A percentile compares a stretch with the other conserved stretches of the same genome.
Conservation (phyloP, 2,329 filamentous ascomycete genomes). For the Nothopassalora personata region DNA sequence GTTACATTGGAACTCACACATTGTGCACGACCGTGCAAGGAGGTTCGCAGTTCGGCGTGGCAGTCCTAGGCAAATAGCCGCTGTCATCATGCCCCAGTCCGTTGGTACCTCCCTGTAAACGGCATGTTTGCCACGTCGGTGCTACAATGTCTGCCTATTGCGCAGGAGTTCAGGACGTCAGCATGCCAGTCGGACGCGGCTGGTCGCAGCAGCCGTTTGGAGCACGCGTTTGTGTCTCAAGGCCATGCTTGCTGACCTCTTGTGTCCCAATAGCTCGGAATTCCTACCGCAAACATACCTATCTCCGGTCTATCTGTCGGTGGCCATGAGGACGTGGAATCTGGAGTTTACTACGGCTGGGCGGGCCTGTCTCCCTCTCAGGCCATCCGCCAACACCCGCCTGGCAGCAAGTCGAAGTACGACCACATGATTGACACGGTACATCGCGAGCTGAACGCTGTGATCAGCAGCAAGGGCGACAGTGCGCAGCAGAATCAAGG, state of each 20-base stretch:
- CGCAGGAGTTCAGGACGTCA: neutral
- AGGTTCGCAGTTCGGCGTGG: neutral
- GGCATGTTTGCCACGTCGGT: conserved; percentile 14
- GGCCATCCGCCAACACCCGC: conserved; percentile 23
- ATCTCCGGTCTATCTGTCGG: conserved; percentile 66
- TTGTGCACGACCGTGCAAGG: conserved; percentile 2
- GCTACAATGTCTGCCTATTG: conserved; percentile 1
- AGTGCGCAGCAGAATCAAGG: conserved; percentile 16
- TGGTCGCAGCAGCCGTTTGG: conserved; percentile 6
- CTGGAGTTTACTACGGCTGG: conserved; percentile 92
- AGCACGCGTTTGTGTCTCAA: conserved; percentile 7
- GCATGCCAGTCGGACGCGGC: conserved; percentile 7
- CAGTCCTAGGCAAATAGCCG: neutral
- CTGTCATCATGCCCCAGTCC: conserved; percentile 12
- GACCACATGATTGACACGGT: conserved; percentile 22
- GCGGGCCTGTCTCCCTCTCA: conserved; percentile 55
- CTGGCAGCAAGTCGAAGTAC: conserved; percentile 21
- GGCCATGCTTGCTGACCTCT: conserved; percentile 11
- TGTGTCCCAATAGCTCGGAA: conserved; percentile 63
- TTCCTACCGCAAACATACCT: conserved; percentile 88
- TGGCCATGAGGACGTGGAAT: conserved; percentile 55
- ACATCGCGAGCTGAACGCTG: conserved; percentile 13
- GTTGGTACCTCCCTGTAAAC: conserved; percentile 4
- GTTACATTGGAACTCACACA: neutral
- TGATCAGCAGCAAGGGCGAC: conserved; percentile 8